These are phyloP conservation scores for Diddensiella transvaalensis DNA, from an alignment of 805 yeast species.

Conservation along the genomic window DNA sequence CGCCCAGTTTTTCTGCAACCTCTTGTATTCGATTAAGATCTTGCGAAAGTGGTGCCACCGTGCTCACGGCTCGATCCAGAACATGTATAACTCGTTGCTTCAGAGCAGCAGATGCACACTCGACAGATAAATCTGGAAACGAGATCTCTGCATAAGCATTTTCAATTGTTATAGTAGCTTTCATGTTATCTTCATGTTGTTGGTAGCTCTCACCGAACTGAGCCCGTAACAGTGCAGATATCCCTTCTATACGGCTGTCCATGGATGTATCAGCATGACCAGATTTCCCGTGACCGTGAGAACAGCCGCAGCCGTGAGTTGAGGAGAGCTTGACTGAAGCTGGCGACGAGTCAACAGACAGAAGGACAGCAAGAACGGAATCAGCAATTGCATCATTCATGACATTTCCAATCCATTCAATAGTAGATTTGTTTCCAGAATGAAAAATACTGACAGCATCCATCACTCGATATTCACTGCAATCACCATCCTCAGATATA, in stretches of 20 bases:
- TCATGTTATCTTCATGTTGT: slow-evolving; percentile 36
- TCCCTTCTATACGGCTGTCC: slow-evolving; percentile 39
- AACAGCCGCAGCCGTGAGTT: slow-evolving; percentile 33
- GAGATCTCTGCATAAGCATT: slow-evolving; percentile 67
- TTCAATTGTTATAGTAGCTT: slow-evolving; percentile 66
- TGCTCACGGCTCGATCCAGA: slow-evolving; percentile 66
- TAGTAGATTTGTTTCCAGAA: slow-evolving; percentile 50
- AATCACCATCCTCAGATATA: slow-evolving; percentile 45
- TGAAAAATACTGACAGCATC: slow-evolving; percentile 53
- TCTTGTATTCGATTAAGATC: slow-evolving; percentile 2
- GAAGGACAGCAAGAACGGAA: slow-evolving; percentile 80
- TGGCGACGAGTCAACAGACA: slow-evolving; percentile 91
- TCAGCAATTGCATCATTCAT: slow-evolving; percentile 94
- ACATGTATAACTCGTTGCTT: slow-evolving; percentile 81
- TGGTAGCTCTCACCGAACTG: slow-evolving; percentile 82
- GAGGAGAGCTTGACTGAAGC: slow-evolving; percentile 89
- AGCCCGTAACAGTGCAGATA: slow-evolving; percentile 62
- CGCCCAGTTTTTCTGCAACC: too few species aligned
- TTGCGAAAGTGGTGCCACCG: slow-evolving; percentile 70
- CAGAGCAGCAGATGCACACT: slow-evolving; percentile 69
- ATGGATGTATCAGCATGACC: slow-evolving; percentile 33
- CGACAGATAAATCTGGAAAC: slow-evolving; percentile 61
- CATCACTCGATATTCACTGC: slow-evolving; percentile 50
- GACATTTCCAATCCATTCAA: slow-evolving; percentile 88
- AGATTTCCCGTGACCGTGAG: slow-evolving; percentile 23